Conservation (phyloP, 2,329 filamentous ascomycete genomes). For the Fusarium papillatum region DNA sequence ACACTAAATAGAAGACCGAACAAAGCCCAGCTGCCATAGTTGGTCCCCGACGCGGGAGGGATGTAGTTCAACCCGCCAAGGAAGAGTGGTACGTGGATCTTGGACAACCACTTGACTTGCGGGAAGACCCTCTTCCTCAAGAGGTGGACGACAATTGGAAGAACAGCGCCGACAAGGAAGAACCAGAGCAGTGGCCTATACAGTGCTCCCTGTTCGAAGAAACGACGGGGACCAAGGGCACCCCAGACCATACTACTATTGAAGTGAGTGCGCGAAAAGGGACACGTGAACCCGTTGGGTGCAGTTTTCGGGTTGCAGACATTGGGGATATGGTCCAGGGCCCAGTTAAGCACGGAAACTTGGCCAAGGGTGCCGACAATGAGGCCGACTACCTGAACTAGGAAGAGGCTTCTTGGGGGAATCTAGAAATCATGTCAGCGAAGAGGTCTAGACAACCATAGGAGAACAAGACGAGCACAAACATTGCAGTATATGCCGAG, state of each 20-base stretch:
- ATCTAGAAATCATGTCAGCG: constrained; percentile 45
- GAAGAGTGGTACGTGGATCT: constrained; percentile 48
- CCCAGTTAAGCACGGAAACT: constrained; percentile 53
- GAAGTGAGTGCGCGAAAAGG: constrained; percentile 57
- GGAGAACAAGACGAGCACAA: neutral
- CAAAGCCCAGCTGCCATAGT: constrained; percentile 49
- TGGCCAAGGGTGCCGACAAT: constrained; percentile 60
- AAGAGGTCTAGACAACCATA: neutral
- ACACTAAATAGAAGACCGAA: constrained; percentile 47
- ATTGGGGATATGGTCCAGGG: constrained; percentile 59
- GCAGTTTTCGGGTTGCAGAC: constrained; percentile 61
- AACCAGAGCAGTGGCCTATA: constrained; percentile 66
- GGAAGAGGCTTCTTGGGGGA: constrained; percentile 59
- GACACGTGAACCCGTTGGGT: constrained; percentile 59
- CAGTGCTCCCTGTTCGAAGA: constrained; percentile 64
- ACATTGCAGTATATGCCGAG: constrained; percentile 56
- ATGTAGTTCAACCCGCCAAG: constrained; percentile 49
- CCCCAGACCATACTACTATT: constrained; percentile 70
- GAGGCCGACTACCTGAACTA: constrained; percentile 57
- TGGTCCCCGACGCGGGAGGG: constrained; percentile 49
- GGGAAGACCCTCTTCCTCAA: constrained; percentile 39
- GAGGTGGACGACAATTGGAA: constrained; percentile 63
- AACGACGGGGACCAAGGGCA: constrained; percentile 66
- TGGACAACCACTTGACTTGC: constrained; percentile 40
- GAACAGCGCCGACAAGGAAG: constrained; percentile 64